These are phyloP conservation scores for Endogone sp. DNA, from an alignment of 192 early-diverging fungal species.

Conservation along the genomic window DNA sequence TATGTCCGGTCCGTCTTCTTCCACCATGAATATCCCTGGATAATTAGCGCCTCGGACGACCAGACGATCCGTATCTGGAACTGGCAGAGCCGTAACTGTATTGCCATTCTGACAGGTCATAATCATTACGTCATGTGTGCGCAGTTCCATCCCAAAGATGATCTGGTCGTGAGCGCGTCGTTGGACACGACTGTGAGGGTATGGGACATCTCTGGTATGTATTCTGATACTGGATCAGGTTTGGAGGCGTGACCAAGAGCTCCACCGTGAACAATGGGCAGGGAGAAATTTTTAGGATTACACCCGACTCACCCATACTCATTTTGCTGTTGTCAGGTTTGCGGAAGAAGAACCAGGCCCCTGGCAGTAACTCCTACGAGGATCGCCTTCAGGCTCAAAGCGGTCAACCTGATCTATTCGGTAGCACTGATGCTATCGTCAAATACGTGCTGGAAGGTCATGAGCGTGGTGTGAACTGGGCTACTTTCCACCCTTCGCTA, in stretches of 20 bases:
- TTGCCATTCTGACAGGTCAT: conserved; percentile 96
- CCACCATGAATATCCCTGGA: conserved; percentile 98
- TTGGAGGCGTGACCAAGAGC: too few species aligned
- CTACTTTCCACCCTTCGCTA: conserved; percentile 92
- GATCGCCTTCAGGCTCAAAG: conserved; percentile 43
- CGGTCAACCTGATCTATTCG: conserved; percentile 93
- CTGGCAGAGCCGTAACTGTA: conserved; percentile 98
- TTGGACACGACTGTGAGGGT: conserved; percentile 97
- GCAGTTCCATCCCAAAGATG: conserved; percentile 97
- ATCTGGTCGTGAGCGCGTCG: conserved; percentile 92
- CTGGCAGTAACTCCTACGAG: conserved; percentile 48
- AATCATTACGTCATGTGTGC: conserved; percentile 99
- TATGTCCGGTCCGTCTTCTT: conserved; percentile 97
- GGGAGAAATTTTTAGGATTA: too few species aligned
- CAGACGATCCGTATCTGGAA: conserved; percentile 99
- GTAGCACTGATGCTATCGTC: conserved; percentile 91
- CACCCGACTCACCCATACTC: not conserved
- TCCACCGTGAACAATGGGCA: too few species aligned
- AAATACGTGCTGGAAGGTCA: conserved; percentile 99
- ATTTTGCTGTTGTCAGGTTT: conserved; percentile 46
- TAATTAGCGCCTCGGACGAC: conserved; percentile 94
- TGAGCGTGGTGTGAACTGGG: conserved; percentile 97
- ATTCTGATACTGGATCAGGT: too few species aligned
- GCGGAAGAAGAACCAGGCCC: conserved; percentile 78
- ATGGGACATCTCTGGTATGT: conserved; percentile 96